Percentiles rank a stretch among this genome's conserved stretches.
Evolutionary conservation across 2,329 filamentous ascomycete species (phyloP).

Genomic region (Herpotrichia juniperi): DNA sequence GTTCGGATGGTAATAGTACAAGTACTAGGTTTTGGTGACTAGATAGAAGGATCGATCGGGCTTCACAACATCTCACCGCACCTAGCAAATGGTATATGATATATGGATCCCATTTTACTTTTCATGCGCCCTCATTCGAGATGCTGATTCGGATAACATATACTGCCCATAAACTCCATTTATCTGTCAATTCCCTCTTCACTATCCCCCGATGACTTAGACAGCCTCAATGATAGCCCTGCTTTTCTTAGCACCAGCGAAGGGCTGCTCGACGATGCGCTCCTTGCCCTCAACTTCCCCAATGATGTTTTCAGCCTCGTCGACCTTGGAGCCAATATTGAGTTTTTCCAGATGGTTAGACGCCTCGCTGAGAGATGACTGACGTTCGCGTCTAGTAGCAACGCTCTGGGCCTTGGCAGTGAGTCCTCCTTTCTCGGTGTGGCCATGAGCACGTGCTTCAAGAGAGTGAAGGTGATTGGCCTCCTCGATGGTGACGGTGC

Average conservation of each 20-base stretch:
- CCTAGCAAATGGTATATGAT: background rate
- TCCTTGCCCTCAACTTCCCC: conserved; percentile 20
- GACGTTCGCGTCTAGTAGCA: conserved; percentile 35
- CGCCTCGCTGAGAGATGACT: conserved; percentile 16
- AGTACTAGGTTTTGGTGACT: background rate
- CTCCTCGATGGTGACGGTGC: conserved; percentile 46
- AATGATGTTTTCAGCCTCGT: conserved; percentile 35
- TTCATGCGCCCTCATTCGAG: no score
- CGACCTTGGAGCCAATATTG: conserved; percentile 39
- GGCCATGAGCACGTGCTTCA: conserved; percentile 45
- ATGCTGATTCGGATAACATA: no score
- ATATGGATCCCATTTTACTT: background rate
- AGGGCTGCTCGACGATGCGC: background rate
- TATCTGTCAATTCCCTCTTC: no score
- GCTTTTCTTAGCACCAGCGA: background rate
- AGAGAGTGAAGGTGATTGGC: conserved; percentile 50
- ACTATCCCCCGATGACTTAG: no score
- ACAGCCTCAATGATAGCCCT: no score
- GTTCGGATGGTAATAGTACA: background rate
- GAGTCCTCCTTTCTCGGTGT: conserved; percentile 43
- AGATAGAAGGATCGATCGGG: background rate
- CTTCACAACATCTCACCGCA: background rate
- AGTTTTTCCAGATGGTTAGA: conserved; percentile 11
- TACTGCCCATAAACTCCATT: no score
- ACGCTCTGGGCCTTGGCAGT: conserved; percentile 49